Percentiles rank a stretch among this genome's conserved stretches.
Evolutionary conservation across 2,329 filamentous ascomycete genomes (phyloP).

Genomic region (Leptographium radiaticola): DNA sequence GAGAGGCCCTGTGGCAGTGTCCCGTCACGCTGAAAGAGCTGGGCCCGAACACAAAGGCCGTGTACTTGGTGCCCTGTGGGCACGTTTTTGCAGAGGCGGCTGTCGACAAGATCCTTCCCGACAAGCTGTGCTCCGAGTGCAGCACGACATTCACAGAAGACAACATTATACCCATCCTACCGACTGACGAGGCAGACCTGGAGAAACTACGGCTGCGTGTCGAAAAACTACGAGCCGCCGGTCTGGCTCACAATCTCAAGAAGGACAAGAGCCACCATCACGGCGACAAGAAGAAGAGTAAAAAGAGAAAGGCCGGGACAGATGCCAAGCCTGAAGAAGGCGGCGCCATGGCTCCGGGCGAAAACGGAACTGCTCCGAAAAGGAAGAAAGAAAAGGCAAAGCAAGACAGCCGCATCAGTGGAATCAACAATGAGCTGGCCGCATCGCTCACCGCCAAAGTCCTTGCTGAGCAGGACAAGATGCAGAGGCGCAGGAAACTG

Average conservation of each 20-base stretch:
- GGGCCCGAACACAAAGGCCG: conserved; percentile 63
- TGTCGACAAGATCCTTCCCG: conserved; percentile 59
- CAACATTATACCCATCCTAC: conserved; percentile 73
- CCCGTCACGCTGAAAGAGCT: conserved; percentile 79
- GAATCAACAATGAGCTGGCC: conserved; percentile 81
- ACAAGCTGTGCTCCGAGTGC: conserved; percentile 56
- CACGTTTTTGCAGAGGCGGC: conserved; percentile 86
- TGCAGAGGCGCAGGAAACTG: conserved; percentile 65
- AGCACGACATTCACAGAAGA: conserved; percentile 57
- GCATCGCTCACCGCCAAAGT: conserved; percentile 79
- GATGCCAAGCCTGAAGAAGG: background rate
- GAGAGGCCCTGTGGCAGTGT: conserved; percentile 51
- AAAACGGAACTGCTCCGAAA: conserved; percentile 10
- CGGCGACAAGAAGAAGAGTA: conserved; percentile 49
- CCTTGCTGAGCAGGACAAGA: conserved; percentile 71
- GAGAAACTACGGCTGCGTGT: conserved; percentile 51
- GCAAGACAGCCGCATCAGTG: conserved; percentile 27
- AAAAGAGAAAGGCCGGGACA: conserved; percentile 32
- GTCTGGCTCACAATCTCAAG: conserved; percentile 77
- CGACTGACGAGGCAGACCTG: conserved; percentile 57
- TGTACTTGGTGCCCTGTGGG: conserved; percentile 88
- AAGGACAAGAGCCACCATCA: conserved; percentile 45
- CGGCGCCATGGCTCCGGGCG: background rate
- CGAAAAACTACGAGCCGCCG: conserved; percentile 54
- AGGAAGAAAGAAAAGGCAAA: conserved; percentile 1